A percentile compares a stretch with the other conserved stretches of the same genome.
These are phyloP conservation scores for Cyclocybe aegerita DNA, from an alignment of 768 basidiomycete species.

Conservation along the genomic window DNA sequence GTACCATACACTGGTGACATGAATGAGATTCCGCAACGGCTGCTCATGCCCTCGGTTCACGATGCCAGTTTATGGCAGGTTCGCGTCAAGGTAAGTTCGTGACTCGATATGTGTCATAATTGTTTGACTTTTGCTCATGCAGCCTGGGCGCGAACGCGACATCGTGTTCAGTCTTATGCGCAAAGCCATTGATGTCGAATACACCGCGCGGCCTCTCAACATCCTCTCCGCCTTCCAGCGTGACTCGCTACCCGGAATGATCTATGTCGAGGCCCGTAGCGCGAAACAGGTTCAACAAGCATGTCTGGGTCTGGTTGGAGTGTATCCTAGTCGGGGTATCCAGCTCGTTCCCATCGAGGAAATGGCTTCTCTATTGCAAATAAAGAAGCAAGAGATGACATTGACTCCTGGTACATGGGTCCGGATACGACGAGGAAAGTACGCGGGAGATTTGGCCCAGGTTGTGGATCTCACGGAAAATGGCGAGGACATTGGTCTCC, in stretches of 20 bases:
- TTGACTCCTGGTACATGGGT: conserved; percentile 92
- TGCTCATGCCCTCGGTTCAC: conserved; percentile 95
- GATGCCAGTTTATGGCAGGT: conserved; percentile 97
- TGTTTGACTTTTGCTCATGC: not conserved
- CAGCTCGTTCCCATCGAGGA: conserved; percentile 92
- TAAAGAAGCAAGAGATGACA: conserved; percentile 90
- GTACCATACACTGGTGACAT: conserved; percentile 87
- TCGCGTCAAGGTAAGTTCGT: conserved; percentile 72
- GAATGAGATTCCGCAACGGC: conserved; percentile 88
- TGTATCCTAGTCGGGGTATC: conserved; percentile 82
- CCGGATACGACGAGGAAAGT: conserved; percentile 90
- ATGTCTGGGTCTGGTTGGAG: conserved; percentile 87
- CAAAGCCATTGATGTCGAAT: conserved; percentile 85
- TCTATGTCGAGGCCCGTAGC: conserved; percentile 93
- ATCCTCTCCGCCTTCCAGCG: conserved; percentile 95
- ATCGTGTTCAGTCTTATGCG: conserved; percentile 94
- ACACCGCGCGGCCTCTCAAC: conserved; percentile 71
- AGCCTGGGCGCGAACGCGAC: conserved; percentile 92
- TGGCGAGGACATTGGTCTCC: conserved; percentile 88
- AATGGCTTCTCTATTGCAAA: conserved; percentile 94
- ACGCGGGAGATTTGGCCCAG: conserved; percentile 92
- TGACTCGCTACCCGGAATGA: conserved; percentile 92
- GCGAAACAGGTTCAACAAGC: conserved; percentile 85
- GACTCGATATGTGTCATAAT: not conserved
- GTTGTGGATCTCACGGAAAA: conserved; percentile 93